Evolutionary conservation across 1,139 yeast genomes (phyloP).

Genomic region (Candida frijolesensis): DNA sequence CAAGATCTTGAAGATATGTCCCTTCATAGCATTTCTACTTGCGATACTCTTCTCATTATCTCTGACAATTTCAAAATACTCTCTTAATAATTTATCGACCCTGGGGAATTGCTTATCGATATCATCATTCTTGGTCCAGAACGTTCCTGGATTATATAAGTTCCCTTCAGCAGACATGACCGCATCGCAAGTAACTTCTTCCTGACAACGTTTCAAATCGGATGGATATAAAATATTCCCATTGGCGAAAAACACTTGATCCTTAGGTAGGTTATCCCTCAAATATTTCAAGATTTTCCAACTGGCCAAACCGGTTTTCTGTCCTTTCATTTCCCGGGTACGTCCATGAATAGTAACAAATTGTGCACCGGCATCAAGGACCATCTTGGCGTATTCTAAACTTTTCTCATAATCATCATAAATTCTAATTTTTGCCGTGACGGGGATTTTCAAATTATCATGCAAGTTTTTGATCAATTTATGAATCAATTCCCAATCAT

Average conservation of each 20-base stretch:
- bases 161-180: slow-evolving; percentile 99
- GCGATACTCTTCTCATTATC: slow-evolving; percentile 62
- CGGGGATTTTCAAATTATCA: slow-evolving; percentile 76
- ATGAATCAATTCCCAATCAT: slow-evolving; percentile 88
- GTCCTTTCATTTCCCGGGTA: slow-evolving; percentile 97
- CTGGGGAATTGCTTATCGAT: slow-evolving; percentile 77
- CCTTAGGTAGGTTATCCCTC: slow-evolving; percentile 76
- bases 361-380: slow-evolving; percentile 94
- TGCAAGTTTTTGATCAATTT: slow-evolving; percentile 73
- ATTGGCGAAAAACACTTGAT: slow-evolving; percentile 89
- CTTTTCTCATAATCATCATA: slow-evolving; percentile 86
- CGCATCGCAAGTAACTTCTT: slow-evolving; percentile 73
- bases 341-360: slow-evolving; percentile 94
- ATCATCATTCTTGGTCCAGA: slow-evolving; percentile 57
- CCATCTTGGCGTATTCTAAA: slow-evolving; percentile 85
- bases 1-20: slow-evolving; percentile 86
- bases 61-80: slow-evolving; percentile 84
- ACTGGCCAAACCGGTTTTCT: slow-evolving; percentile 91
- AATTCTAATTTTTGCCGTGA: slow-evolving; percentile 93
- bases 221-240: slow-evolving; percentile 88
- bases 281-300: slow-evolving; percentile 80
- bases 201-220: slow-evolving; percentile 70
- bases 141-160: slow-evolving; percentile 89
- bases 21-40: slow-evolving; percentile 81
- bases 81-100: slow-evolving; percentile 79